Base-by-base conservation (phyloP, 1,284 basidiomycete genomes). In the Xerocomus minutiporus region DNA sequence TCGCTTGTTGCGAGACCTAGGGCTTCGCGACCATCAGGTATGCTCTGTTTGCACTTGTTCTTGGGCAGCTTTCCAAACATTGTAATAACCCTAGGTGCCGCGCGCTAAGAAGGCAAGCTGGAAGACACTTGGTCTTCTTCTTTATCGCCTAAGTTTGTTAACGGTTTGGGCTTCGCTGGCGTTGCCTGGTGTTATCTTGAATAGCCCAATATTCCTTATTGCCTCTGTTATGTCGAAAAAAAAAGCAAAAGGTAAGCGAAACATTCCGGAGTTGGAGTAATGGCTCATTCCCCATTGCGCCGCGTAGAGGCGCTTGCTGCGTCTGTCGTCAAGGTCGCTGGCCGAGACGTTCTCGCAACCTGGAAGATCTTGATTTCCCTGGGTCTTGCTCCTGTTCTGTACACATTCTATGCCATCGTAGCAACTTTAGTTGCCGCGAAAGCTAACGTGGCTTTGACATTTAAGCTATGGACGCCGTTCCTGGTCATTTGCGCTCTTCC, bases 341-440 rank as follows among this genome's bases (percentile, higher is more conserved):
- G 88, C 28, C 83, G 92, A 46, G 97, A 99, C 68, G 97, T 99
- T 12, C 76, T 99, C 15, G 97, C 94, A 0, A 95, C 95, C 3
- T 99, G 97, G 97, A 99, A 99, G 70, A 86, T 99, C 31, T 81
- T 99, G 44, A 95, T 99, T 50, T 96, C 93, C 11, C 77, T 99
- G 48, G 97, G 89, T 23, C 77, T 93, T 36, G 88, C 93, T 7
- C 96, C 97, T 7, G 73, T 97, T 7, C 75, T 99, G 32, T 99
- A 99, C 74, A 71, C 80, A 8, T 72, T 88, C 60, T 97, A 97
- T 71, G 91, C 91, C 32, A 72, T 88, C 62, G 64, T 95, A 34
- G 92, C 93, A 9, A 91, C 90, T 17, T 64, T 86, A 29, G 71
- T 95, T 50, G 90, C 88, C 1, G 80, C 86, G 64, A 86, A 83